Base-by-base conservation (phyloP, 345 rosid genomes). In the Moringa oleifera region DNA sequence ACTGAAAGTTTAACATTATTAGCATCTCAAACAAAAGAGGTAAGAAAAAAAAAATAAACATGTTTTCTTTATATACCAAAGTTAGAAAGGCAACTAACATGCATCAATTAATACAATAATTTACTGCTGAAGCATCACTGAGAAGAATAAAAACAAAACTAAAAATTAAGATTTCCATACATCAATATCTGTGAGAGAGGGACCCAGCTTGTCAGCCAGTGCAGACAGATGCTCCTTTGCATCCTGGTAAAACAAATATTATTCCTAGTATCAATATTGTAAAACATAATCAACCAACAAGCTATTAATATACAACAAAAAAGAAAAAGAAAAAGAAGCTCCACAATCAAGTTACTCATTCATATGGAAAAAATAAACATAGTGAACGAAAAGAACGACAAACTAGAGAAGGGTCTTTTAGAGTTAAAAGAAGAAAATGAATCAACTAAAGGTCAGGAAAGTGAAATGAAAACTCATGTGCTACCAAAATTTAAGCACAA, bases 141-240 rank as follows among this genome's bases (percentile, higher is more conserved):
- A 61, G 57, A 77, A 70, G 57, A 23, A 64, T 60, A 66, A 37
- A 55, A 61, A 66, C 63, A 22, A 23, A 57, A 31, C 60, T 47
- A 58, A 73, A 51, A 18, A 28, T 51, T 18, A n/a, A 19, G 55
- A 66, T 63, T 58, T 63, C 58, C 75, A 53, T 90, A 94, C 97
- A 75, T 88, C 83, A 64, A 90, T 94, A 72, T 83, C 97, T 17
- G 92, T 81, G 72, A 94, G 80, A 51, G 97, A 86, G n/a, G 85
- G 65, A 66, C 96, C 97, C 79, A 94, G 84, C 82, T 88, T 81
- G 85, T 90, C 93, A 50, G 91, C 99, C 74, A 94, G 65, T 7
- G 99, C 97, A 54, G 85, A 85, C 63, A 94, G 93, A 79, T 90
- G 96, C 82, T 88, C 96, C 80, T 90, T 94, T 55, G 96, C 97